These are phyloP conservation scores for Acanthamoeba healyi DNA, from an alignment of 208 protist genomes.

Conservation along the genomic window DNA sequence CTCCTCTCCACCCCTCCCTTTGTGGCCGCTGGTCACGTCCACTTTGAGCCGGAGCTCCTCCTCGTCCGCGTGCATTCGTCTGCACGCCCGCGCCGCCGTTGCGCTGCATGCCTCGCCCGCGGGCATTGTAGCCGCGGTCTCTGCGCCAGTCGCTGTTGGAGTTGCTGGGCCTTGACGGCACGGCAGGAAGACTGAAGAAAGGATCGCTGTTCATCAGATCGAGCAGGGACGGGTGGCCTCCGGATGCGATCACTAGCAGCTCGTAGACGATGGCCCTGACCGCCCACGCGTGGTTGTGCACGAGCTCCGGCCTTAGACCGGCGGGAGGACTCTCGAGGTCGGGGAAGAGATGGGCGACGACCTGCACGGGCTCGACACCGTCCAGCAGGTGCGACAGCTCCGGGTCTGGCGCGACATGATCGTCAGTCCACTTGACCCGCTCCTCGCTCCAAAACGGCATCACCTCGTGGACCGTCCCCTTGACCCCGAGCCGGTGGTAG, in stretches of 20 bases:
- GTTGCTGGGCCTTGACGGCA: too few species aligned
- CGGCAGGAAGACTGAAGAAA: background rate
- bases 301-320: background rate
- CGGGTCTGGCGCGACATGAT: constrained; percentile 15
- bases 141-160: too few species aligned
- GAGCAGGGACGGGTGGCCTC: background rate
- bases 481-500: constrained; percentile 18
- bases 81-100: too few species aligned
- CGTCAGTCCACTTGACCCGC: constrained; percentile 3
- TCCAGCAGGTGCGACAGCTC: background rate
- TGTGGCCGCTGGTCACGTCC: too few species aligned
- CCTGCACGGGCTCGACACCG: background rate
- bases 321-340: background rate
- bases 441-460: background rate
- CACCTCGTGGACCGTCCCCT: constrained; percentile 26
- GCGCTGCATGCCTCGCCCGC: too few species aligned
- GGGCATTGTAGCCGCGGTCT: too few species aligned
- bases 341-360: constrained; percentile 4
- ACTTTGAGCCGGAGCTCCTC: too few species aligned
- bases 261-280: constrained; percentile 35
- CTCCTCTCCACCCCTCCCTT: too few species aligned
- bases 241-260: constrained; percentile 31
- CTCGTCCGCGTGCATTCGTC: too few species aligned
- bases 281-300: constrained; percentile 44
- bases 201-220: constrained; percentile 19